Percentiles rank a stretch among this genome's conserved stretches.
These are phyloP conservation scores for Rhododendron molle DNA, from an alignment of 148 eudicot genomes.

Conservation along the genomic window DNA sequence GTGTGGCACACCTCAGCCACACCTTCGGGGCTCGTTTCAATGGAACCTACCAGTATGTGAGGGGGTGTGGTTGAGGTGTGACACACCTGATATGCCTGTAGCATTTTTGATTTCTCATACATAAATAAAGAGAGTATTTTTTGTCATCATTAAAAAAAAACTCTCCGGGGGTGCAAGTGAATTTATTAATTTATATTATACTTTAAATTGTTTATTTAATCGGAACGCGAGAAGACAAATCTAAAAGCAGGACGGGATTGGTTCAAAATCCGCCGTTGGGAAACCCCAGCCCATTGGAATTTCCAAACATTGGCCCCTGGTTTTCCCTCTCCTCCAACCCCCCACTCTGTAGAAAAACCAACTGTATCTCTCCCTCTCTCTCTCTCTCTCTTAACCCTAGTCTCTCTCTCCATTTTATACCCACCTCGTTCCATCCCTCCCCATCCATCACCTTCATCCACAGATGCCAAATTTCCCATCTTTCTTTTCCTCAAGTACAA, in stretches of 20 bases:
- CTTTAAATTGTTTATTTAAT: not conserved
- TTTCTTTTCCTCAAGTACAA: not conserved
- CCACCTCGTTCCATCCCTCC: not conserved
- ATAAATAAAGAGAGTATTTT: too few relatives aligned
- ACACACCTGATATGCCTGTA: too few relatives aligned
- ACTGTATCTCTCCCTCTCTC: not conserved
- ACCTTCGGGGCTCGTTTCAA: too few relatives aligned
- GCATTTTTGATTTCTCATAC: too few relatives aligned
- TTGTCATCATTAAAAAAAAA: too few relatives aligned
- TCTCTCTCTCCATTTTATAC: not conserved
- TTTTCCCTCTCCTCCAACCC: not conserved
- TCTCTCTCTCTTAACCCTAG: not conserved
- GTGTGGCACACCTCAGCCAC: too few relatives aligned
- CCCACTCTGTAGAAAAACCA: not conserved
- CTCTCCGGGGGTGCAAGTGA: too few relatives aligned
- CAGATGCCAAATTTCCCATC: not conserved
- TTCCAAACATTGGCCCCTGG: slow-evolving; percentile 1
- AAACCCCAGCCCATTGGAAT: slow-evolving; percentile 8
- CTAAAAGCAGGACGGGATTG: not conserved
- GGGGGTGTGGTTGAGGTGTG: too few relatives aligned
- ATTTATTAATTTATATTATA: too few relatives aligned
- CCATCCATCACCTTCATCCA: slow-evolving; percentile 4
- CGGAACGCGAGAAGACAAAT: not conserved
- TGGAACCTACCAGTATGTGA: too few relatives aligned
- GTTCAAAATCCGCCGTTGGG: slow-evolving; percentile 8